Conservation (phyloP, 2,329 filamentous ascomycete species). For the Phaeophleospora eucalypticola region DNA sequence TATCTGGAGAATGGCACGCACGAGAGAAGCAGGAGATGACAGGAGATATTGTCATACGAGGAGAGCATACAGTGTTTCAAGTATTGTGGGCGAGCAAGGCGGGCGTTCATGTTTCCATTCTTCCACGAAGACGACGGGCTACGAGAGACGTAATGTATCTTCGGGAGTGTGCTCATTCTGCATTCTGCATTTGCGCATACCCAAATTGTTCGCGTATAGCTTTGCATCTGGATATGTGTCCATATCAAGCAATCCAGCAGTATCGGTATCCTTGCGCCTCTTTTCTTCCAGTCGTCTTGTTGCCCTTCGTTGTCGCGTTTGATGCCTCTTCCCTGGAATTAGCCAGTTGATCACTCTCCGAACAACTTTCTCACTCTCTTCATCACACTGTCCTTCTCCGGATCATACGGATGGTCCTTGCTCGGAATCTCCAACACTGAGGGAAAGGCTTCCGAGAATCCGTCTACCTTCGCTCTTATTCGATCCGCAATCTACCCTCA, state of each 20-base stretch:
- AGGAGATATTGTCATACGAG: slow-evolving; percentile 2
- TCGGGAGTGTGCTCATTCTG: not conserved
- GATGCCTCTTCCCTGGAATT: not conserved
- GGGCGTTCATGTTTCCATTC: slow-evolving; percentile 1
- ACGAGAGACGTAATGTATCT: slow-evolving; percentile 10
- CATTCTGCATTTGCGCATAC: not conserved
- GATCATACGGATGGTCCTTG: slow-evolving; percentile 98
- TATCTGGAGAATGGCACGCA: not conserved
- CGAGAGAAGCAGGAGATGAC: not conserved
- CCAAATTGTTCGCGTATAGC: not conserved
- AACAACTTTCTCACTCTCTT: slow-evolving; percentile 75
- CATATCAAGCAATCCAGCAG: not conserved
- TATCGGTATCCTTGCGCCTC: not conserved
- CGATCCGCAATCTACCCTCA: slow-evolving; percentile 74
- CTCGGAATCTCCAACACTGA: slow-evolving; percentile 93
- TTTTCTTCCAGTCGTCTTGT: not conserved
- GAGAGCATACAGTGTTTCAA: not conserved
- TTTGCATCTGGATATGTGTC: slow-evolving; percentile 4
- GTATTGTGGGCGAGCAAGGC: not conserved
- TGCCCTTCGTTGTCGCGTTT: not conserved
- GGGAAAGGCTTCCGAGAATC: slow-evolving; percentile 93
- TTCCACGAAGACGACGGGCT: slow-evolving; percentile 6
- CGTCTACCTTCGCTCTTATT: slow-evolving; percentile 86
- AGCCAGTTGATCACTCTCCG: slow-evolving; percentile 59
- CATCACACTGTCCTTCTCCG: slow-evolving; percentile 96